Conservation (phyloP, 306 rosid genomes). For the Sphenostylis stenocarpa region DNA sequence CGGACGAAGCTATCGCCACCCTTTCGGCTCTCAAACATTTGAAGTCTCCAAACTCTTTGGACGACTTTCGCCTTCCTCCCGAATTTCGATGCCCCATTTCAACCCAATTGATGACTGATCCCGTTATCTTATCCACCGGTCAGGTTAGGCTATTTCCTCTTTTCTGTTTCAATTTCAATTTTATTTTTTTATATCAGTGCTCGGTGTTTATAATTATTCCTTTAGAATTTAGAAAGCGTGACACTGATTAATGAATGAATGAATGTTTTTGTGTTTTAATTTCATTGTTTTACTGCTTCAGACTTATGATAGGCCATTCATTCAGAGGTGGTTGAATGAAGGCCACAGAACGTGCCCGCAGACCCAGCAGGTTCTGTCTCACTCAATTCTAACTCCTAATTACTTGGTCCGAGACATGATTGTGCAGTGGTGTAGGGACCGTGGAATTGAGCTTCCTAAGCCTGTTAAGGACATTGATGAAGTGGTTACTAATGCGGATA, state of each 20-base stretch:
- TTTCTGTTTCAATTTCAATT: not conserved
- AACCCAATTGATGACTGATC: slow-evolving; percentile 69
- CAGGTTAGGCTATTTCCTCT: slow-evolving; percentile 41
- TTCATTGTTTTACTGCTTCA: slow-evolving; percentile 32
- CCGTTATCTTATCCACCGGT: slow-evolving; percentile 77
- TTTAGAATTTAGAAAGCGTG: not conserved
- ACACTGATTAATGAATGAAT: not conserved
- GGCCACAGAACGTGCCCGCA: slow-evolving; percentile 73
- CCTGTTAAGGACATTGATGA: slow-evolving; percentile 39
- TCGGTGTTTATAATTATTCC: not conserved
- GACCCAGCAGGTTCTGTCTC: slow-evolving; percentile 67
- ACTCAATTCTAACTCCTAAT: slow-evolving; percentile 58
- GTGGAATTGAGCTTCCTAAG: slow-evolving; percentile 48
- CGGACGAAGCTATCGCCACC: slow-evolving; percentile 55
- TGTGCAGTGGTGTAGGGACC: slow-evolving; percentile 64
- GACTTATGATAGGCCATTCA: slow-evolving; percentile 75
- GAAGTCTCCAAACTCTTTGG: not conserved
- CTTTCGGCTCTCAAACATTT: slow-evolving; percentile 53
- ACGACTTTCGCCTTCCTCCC: slow-evolving; percentile 42
- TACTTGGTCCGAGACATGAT: slow-evolving; percentile 60
- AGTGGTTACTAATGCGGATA: slow-evolving; percentile 41
- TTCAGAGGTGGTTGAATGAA: slow-evolving; percentile 75
- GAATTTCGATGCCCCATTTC: slow-evolving; percentile 81
- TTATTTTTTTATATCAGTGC: not conserved
- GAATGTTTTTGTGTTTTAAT: not conserved